These are phyloP conservation scores for Aspergillus tamarii DNA, from an alignment of 2,329 filamentous ascomycete genomes.

Conservation along the genomic window DNA sequence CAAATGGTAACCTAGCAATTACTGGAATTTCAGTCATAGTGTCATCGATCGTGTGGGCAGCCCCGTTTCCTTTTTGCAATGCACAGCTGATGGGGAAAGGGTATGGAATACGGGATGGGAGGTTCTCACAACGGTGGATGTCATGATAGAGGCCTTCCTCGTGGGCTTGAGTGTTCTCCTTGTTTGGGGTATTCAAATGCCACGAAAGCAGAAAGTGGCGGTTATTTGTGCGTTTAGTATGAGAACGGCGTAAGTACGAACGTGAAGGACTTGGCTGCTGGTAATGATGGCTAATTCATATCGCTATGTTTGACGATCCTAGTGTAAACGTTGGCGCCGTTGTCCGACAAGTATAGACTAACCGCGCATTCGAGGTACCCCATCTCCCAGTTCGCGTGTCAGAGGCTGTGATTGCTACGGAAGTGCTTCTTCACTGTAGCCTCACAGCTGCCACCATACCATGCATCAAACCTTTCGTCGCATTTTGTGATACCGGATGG, in stretches of 20 bases:
- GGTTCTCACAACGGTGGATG: conserved; percentile 43
- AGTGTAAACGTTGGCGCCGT: conserved; percentile 35
- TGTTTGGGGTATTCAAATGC: conserved; percentile 30
- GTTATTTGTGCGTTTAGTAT: conserved; percentile 22
- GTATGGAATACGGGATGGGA: conserved; percentile 36
- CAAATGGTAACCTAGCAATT: neutral
- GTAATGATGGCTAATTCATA: no score
- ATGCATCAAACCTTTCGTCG: conserved; percentile 46
- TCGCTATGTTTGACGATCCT: no score
- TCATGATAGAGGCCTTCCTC: conserved; percentile 29
- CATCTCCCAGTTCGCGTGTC: conserved; percentile 38
- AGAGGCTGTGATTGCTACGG: conserved; percentile 38
- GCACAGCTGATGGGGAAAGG: neutral
- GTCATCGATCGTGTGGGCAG: no score
- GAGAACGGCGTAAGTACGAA: conserved; percentile 7
- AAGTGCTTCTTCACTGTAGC: conserved; percentile 45
- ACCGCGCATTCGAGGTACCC: conserved; percentile 17
- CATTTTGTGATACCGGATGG: conserved; percentile 45
- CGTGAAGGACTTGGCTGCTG: no score
- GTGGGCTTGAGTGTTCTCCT: conserved; percentile 24
- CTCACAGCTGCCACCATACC: conserved; percentile 47
- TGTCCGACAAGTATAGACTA: conserved; percentile 39
- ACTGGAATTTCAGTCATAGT: no score
- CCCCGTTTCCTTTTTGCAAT: no score
- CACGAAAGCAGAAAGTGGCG: conserved; percentile 14